These are phyloP conservation scores for Crepidotus variabilis DNA, from an alignment of 768 basidiomycete species.

Conservation along the genomic window DNA sequence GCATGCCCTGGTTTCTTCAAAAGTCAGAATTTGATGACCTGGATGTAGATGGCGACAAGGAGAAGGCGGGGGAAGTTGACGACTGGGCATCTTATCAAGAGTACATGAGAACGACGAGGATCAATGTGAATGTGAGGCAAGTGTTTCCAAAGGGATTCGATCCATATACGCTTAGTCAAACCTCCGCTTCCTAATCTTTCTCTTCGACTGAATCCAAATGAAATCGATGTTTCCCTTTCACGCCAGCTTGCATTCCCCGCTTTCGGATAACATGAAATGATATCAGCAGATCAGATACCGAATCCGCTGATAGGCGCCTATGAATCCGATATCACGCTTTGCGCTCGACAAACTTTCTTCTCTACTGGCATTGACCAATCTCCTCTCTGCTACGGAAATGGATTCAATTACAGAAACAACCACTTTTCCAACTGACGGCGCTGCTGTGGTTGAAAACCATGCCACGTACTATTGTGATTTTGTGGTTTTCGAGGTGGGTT, in stretches of 20 bases:
- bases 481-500: not conserved
- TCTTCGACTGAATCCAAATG: not conserved
- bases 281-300: too few relatives aligned
- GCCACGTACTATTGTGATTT: not conserved
- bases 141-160: conserved; percentile 75
- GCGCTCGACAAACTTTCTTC: too few relatives aligned
- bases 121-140: conserved; percentile 92
- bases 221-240: not conserved
- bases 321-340: too few relatives aligned
- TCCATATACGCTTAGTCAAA: conserved; percentile 14
- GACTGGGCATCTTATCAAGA: conserved; percentile 62
- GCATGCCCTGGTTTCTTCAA: conserved; percentile 62
- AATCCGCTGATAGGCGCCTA: too few relatives aligned
- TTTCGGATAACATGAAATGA: too few relatives aligned
- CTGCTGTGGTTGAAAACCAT: not conserved
- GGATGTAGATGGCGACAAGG: not conserved
- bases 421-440: not conserved
- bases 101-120: conserved; percentile 66
- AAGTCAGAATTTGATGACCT: conserved; percentile 12
- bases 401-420: too few relatives aligned
- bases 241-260: not conserved
- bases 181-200: not conserved
- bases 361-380: too few relatives aligned
- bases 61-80: not conserved
- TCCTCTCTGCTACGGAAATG: too few relatives aligned